phyloP scores from a whole-genome alignment of 2,329 filamentous ascomycete species.

The Zasmidium cellare region DNA sequence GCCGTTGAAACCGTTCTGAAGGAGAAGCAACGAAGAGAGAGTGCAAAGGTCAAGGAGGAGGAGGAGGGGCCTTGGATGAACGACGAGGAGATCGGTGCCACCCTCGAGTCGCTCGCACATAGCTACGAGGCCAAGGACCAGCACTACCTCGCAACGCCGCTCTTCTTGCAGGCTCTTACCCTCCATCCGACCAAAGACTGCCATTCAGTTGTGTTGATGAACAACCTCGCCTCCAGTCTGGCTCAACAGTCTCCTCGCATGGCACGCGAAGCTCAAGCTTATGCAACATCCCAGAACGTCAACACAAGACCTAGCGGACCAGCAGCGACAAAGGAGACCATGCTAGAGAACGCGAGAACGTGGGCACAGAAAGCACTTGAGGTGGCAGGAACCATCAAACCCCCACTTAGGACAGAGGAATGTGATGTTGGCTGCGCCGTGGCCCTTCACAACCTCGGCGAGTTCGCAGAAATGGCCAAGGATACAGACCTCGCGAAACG shows the following conservation, averaged over 20 bases:
- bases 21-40: slow-evolving; percentile 68
- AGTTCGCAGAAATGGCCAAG: slow-evolving; percentile 75
- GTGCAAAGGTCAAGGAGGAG: slow-evolving; percentile 52
- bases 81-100: slow-evolving; percentile 69
- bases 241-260: slow-evolving; percentile 60
- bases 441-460: slow-evolving; percentile 82
- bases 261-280: slow-evolving; percentile 29
- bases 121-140: slow-evolving; percentile 73
- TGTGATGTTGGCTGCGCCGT: slow-evolving; percentile 83
- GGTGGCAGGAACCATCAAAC: slow-evolving; percentile 64
- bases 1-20: slow-evolving; percentile 77
- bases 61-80: slow-evolving; percentile 72
- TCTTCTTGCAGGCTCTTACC: slow-evolving; percentile 81
- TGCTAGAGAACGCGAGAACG: slow-evolving; percentile 68
- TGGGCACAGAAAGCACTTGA: slow-evolving; percentile 79
- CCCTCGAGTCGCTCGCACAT: slow-evolving; percentile 75
- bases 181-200: slow-evolving; percentile 66
- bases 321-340: slow-evolving; percentile 54
- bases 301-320: slow-evolving; percentile 41
- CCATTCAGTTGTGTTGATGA: slow-evolving; percentile 82
- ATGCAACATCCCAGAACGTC: slow-evolving; percentile 36
- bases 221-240: slow-evolving; percentile 74
- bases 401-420: slow-evolving; percentile 69
- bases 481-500: slow-evolving; percentile 64
- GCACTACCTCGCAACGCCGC: slow-evolving; percentile 77